Percentiles rank a stretch among this genome's conserved stretches.
Conservation (phyloP, 73 alveolate genomes). For the Loxodes magnus region DNA sequence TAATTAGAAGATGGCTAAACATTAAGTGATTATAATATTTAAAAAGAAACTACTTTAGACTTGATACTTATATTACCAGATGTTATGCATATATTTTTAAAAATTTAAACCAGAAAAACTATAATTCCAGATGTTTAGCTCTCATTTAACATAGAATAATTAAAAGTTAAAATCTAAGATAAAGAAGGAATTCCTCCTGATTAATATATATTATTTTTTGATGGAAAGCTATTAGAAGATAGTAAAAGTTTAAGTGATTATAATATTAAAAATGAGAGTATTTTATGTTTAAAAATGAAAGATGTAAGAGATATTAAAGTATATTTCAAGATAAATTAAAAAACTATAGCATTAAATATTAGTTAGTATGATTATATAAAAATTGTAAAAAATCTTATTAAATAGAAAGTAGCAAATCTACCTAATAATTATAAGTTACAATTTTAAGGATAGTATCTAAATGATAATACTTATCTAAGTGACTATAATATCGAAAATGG, state of each 20-base stretch:
- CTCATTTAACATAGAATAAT: not conserved
- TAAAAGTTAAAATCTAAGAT: slow-evolving; percentile 1
- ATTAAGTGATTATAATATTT: slow-evolving; percentile 12
- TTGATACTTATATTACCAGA: not conserved
- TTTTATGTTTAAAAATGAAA: too few species aligned
- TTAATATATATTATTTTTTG: slow-evolving; percentile 13
- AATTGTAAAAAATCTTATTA: too few species aligned
- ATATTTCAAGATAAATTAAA: too few species aligned
- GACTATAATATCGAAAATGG: too few species aligned
- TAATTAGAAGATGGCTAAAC: slow-evolving; percentile 19
- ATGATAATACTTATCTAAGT: too few species aligned
- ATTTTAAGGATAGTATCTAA: too few species aligned
- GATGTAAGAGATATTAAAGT: too few species aligned
- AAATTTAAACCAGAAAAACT: slow-evolving; percentile 6
- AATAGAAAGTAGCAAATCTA: too few species aligned
- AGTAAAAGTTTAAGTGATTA: slow-evolving; percentile 9
- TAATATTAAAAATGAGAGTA: slow-evolving; percentile 12
- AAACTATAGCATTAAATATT: too few species aligned
- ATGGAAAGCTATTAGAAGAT: slow-evolving; percentile 13
- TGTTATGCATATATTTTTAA: slow-evolving; percentile 4
- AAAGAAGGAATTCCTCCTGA: slow-evolving; percentile 14
- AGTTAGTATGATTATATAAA: too few species aligned
- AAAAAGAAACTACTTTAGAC: slow-evolving; percentile 13
- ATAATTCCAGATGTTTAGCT: not conserved
- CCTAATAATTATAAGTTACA: too few species aligned